A percentile compares a stretch with the other conserved stretches of the same genome.
Evolutionary conservation across 495 filamentous ascomycete genomes (phyloP).

Genomic region (Podospora pseudopauciseta): DNA sequence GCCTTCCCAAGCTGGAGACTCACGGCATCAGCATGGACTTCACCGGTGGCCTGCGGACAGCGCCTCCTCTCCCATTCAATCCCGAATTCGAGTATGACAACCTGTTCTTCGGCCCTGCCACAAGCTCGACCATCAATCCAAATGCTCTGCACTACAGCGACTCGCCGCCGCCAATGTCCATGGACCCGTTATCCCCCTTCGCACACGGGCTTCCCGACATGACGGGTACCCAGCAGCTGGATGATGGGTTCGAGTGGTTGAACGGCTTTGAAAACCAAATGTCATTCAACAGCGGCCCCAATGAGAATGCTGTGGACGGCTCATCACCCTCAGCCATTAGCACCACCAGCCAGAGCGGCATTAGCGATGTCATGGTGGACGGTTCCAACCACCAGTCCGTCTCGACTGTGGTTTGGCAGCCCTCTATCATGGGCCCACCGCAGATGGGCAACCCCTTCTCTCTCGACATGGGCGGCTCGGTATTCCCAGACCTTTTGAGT

Average conservation of each 20-base stretch:
- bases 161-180: constrained; percentile 67
- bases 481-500: constrained; percentile 58
- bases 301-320: constrained; percentile 79
- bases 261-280: constrained; percentile 74
- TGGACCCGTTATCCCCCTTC: constrained; percentile 74
- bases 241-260: constrained; percentile 84
- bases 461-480: constrained; percentile 52
- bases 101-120: constrained; percentile 60
- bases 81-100: constrained; percentile 72
- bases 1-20: constrained; percentile 81
- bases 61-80: constrained; percentile 69
- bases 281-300: constrained; percentile 59
- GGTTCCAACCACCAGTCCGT: constrained; percentile 60
- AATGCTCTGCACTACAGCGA: constrained; percentile 91
- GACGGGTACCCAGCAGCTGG: constrained; percentile 54
- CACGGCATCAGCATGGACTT: constrained; percentile 57
- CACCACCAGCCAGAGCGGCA: constrained; percentile 83
- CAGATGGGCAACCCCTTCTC: constrained; percentile 60
- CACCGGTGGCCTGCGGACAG: constrained; percentile 69
- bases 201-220: constrained; percentile 61
- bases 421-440: constrained; percentile 58
- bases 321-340: constrained; percentile 95
- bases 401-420: constrained; percentile 61
- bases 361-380: constrained; percentile 90
- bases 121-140: constrained; percentile 81